Percentiles rank a stretch among this genome's conserved stretches.
Conservation (phyloP, 768 basidiomycete species). For the Wakefieldia striispora region DNA sequence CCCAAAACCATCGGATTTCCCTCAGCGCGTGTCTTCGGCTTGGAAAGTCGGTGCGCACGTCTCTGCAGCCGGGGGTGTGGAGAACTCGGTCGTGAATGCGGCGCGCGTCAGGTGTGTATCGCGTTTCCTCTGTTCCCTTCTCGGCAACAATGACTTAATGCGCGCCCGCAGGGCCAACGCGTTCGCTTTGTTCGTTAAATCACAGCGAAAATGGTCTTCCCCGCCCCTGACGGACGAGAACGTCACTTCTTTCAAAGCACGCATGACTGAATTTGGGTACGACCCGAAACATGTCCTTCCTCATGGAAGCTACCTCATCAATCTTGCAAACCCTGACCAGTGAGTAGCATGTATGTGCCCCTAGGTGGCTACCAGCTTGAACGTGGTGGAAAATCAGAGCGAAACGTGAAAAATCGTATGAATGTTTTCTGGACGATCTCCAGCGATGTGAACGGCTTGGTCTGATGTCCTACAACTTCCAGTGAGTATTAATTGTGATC, state of each 20-base stretch:
- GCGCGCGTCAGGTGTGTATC: conserved; percentile 62
- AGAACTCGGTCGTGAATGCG: conserved; percentile 70
- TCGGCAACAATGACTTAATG: background rate
- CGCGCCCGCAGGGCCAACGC: conserved; percentile 64
- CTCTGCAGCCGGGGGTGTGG: conserved; percentile 76
- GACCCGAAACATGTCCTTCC: conserved; percentile 63
- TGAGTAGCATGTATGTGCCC: conserved; percentile 35
- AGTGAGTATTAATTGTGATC: conserved; percentile 48
- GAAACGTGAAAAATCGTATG: conserved; percentile 69
- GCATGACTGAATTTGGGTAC: conserved; percentile 63
- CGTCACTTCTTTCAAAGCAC: conserved; percentile 55
- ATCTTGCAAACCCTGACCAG: conserved; percentile 78
- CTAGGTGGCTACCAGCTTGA: background rate
- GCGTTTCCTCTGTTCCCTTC: background rate
- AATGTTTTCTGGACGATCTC: conserved; percentile 83
- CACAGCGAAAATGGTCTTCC: conserved; percentile 78
- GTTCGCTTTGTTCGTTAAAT: conserved; percentile 83
- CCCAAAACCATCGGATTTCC: conserved; percentile 28
- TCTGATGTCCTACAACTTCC: conserved; percentile 76
- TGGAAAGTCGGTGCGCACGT: conserved; percentile 87
- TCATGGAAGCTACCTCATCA: conserved; percentile 84
- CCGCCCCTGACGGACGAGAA: conserved; percentile 53
- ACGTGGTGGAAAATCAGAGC: conserved; percentile 34
- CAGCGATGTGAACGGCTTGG: conserved; percentile 75
- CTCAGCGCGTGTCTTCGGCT: conserved; percentile 29